phyloP scores from a whole-genome alignment of 2,329 filamentous ascomycete species.

The Parastagonospora nodorum region DNA sequence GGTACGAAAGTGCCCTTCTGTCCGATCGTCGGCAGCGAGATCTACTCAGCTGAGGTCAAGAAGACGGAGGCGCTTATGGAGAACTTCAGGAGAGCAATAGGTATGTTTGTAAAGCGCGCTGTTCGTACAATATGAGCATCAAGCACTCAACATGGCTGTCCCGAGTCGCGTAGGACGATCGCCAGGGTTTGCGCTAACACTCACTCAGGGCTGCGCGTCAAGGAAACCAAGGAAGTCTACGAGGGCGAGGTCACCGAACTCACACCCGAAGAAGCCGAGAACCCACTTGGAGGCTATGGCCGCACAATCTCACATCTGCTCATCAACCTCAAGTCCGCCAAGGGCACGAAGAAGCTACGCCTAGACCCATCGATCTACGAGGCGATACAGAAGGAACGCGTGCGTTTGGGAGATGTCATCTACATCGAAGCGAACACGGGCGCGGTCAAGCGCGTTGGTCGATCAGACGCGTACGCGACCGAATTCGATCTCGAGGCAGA shows the following conservation, averaged over 20 bases:
- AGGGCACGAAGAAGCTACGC: constrained; percentile 96
- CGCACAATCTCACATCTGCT: constrained; percentile 96
- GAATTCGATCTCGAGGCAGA: constrained; percentile 99
- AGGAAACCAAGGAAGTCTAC: constrained; percentile 99
- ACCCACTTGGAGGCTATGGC: constrained; percentile 93
- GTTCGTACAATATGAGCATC: neutral
- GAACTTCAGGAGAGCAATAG: constrained; percentile 96
- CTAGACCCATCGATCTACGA: constrained; percentile 99
- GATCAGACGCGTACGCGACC: constrained; percentile 95
- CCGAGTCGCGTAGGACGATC: neutral
- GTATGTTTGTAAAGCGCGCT: constrained; percentile 49
- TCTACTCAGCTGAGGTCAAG: constrained; percentile 98
- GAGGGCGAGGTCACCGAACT: constrained; percentile 98
- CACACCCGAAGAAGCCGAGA: constrained; percentile 96
- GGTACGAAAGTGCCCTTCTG: constrained; percentile 99
- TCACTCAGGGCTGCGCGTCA: constrained; percentile 74
- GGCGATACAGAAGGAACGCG: constrained; percentile 97
- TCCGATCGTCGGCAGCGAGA: constrained; percentile 95
- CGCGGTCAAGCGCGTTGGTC: constrained; percentile 93
- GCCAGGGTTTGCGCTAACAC: constrained; percentile 7
- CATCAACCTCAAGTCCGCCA: constrained; percentile 92
- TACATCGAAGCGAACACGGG: constrained; percentile 99
- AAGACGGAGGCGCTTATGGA: constrained; percentile 99
- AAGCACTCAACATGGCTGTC: neutral
- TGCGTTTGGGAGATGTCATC: constrained; percentile 94